Base-by-base conservation (phyloP, 2,329 filamentous ascomycete species). In the Diaporthe helianthi region DNA sequence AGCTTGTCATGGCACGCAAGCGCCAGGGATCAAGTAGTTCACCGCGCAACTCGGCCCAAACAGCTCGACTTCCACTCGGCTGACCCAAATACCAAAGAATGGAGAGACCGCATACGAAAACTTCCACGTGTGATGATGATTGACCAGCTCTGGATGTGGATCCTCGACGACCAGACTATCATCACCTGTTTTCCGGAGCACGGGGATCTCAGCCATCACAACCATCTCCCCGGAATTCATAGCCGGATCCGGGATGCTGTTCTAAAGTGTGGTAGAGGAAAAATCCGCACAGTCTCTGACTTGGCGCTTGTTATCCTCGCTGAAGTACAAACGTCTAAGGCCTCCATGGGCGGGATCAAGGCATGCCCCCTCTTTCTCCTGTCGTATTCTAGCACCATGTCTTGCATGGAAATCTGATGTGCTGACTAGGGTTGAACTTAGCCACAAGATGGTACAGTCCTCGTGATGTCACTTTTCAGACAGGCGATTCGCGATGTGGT, bases 21-120 rank as follows among this genome's bases (percentile, higher is more conserved):
- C 0, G 78, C 80, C n/a, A 71, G 74, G 4, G 81, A 83, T 38
- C 82, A 83, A 53, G 81, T 83, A 0, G 77, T 83, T 1, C 83
- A 81, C 49, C 78, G 81, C 0, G 74, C 72, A 0, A 83, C 81
- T 0, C 76, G 74, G 13, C 64, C 76, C 1, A 69, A 73, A 1
- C 66, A 67, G 0, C 63, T 73, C 1, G 63, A 73, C 2, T 72
- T 77, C 26, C 76, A 78, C 24, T 67, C 69, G 0, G 54, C 69
- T 2, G 71, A 74, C 12, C 68, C 72, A 0, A 49, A 49, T 0
- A 70, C 69, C 1, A 33, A 71, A 3, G 41, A 64, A 2, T 75
- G 74, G 36, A 46, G 65, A 2, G 73, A 75, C 17, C 73, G 76
- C 6, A 74, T 75, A 22, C 70, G 75, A 24, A 77, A 75, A 68